phyloP scores from a whole-genome alignment of 1,139 yeast genomes.

The Pichia sp. region DNA sequence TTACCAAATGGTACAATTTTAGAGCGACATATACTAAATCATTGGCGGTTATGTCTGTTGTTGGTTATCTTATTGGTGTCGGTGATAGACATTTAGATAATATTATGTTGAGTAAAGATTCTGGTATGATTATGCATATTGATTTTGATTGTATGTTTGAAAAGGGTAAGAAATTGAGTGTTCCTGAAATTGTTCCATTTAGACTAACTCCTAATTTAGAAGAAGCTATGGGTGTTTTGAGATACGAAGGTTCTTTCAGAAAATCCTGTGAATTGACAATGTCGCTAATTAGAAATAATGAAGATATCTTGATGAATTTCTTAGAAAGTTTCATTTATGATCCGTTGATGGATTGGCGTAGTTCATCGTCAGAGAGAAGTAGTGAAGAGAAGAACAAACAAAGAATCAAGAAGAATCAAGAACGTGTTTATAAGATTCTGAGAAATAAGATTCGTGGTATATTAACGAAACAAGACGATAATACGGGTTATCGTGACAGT shows the following conservation, averaged over 20 bases:
- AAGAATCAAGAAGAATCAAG: conserved; percentile 30
- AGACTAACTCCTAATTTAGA: conserved; percentile 84
- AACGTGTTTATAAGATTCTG: conserved; percentile 67
- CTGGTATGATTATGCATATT: conserved; percentile 86
- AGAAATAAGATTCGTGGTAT: conserved; percentile 84
- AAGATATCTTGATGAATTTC: conserved; percentile 86
- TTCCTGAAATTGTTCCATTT: conserved; percentile 95
- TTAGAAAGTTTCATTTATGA: conserved; percentile 92
- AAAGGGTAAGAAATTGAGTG: conserved; percentile 59
- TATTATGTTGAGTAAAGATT: conserved; percentile 66
- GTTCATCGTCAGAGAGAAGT: conserved; percentile 25
- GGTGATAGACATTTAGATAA: conserved; percentile 98
- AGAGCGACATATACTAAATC: conserved; percentile 75
- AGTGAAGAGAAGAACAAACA: conserved; percentile 36
- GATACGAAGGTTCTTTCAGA: conserved; percentile 89
- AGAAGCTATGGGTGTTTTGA: conserved; percentile 89
- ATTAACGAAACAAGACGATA: conserved; percentile 59
- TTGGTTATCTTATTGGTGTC: conserved; percentile 84
- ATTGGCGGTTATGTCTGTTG: conserved; percentile 96
- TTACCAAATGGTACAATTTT: conserved; percentile 82
- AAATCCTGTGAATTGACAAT: conserved; percentile 85
- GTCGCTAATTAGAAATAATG: conserved; percentile 69
- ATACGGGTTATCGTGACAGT: conserved; percentile 33
- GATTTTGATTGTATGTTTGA: conserved; percentile 97
- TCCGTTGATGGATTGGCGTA: conserved; percentile 74